Percentiles rank a stretch among this genome's conserved stretches.
These are phyloP conservation scores for Lecanicillium sp. DNA, from an alignment of 2,329 filamentous ascomycete species.

Conservation along the genomic window DNA sequence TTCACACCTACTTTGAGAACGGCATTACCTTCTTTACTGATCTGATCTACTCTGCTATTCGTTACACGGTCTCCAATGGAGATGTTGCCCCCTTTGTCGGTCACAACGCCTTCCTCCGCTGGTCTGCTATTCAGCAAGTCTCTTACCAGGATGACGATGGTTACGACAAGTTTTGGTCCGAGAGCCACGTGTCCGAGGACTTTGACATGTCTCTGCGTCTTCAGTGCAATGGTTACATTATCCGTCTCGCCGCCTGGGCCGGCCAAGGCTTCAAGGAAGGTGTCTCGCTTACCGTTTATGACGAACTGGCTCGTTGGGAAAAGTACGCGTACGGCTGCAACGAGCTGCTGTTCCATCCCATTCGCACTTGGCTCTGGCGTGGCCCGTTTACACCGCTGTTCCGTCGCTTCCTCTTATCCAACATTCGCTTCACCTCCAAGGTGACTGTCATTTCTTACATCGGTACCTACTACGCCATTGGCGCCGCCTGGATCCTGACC, in stretches of 20 bases:
- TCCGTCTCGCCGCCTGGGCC: conserved; percentile 65
- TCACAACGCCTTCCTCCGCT: conserved; percentile 71
- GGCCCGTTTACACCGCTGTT: conserved; percentile 78
- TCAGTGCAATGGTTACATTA: conserved; percentile 64
- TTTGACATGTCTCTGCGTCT: conserved; percentile 76
- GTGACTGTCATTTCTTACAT: conserved; percentile 71
- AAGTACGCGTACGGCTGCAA: conserved; percentile 83
- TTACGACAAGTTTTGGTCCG: conserved; percentile 76
- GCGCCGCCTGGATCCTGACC: conserved; percentile 67
- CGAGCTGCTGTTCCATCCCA: conserved; percentile 72
- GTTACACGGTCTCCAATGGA: conserved; percentile 69
- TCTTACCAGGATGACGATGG: conserved; percentile 62
- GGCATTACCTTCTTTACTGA: conserved; percentile 67
- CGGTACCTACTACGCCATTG: conserved; percentile 74
- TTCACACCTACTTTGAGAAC: conserved; percentile 64
- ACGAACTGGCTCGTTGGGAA: conserved; percentile 78
- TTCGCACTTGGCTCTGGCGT: conserved; percentile 62
- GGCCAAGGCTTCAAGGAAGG: conserved; percentile 77
- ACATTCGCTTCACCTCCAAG: conserved; percentile 69
- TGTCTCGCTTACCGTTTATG: conserved; percentile 76
- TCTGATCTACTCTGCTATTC: conserved; percentile 69
- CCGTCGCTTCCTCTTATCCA: conserved; percentile 63
- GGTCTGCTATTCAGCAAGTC: conserved; percentile 68
- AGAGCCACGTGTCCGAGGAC: conserved; percentile 72
- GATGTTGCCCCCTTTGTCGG: conserved; percentile 74